phyloP scores from a whole-genome alignment of 495 filamentous ascomycete species.

The Podospora sp. region DNA sequence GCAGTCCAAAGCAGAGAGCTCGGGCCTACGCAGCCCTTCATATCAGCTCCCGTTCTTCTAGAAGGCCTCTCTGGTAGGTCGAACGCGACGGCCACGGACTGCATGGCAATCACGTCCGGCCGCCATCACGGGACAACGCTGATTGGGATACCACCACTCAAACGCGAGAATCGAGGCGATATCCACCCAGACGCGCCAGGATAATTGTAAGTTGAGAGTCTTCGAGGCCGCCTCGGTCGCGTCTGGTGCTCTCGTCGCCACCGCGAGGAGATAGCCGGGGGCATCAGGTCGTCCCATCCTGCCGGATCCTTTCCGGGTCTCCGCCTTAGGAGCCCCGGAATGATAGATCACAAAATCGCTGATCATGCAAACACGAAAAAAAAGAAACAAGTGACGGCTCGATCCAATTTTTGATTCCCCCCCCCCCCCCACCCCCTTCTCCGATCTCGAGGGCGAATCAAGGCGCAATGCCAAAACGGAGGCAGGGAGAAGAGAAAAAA shows the following conservation, averaged over 20 bases:
- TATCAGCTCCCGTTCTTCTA: background rate
- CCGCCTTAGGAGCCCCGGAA: background rate
- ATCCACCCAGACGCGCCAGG: background rate
- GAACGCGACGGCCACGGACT: background rate
- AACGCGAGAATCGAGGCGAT: background rate
- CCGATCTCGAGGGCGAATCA: background rate
- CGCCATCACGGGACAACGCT: background rate
- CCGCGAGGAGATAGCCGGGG: background rate
- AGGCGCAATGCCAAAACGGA: background rate
- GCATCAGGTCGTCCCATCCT: background rate
- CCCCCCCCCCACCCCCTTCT: no score
- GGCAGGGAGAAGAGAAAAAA: background rate
- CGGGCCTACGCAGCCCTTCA: background rate
- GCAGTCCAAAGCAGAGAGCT: background rate
- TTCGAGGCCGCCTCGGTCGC: background rate
- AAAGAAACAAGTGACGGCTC: background rate
- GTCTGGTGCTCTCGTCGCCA: background rate
- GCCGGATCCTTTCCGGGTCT: background rate
- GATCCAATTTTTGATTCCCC: background rate
- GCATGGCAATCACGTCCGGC: background rate
- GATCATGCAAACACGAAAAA: constrained; percentile 1
- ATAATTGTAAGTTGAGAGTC: background rate
- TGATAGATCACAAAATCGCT: background rate
- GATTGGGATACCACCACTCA: background rate
- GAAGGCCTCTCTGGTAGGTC: background rate